Conservation (phyloP, 2,329 filamentous ascomycete species). For the Davidsoniella neocaledoniae region DNA sequence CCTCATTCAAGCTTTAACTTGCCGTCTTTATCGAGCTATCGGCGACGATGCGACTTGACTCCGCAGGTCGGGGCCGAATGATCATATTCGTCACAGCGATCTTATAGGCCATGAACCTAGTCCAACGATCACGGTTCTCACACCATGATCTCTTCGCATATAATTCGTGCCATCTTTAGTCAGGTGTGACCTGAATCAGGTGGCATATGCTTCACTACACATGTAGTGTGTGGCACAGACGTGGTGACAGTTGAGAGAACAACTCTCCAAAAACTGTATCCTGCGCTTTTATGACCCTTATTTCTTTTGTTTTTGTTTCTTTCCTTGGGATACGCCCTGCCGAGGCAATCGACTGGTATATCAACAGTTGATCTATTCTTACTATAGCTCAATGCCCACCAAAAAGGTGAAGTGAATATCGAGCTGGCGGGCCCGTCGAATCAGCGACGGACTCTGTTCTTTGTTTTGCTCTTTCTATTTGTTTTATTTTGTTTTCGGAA, state of each 20-base stretch:
- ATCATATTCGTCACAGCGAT: background rate
- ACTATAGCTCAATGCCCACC: no score
- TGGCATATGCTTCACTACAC: no score
- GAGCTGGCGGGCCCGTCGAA: no score
- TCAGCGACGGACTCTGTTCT: no score
- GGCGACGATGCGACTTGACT: background rate
- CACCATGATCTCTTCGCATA: background rate
- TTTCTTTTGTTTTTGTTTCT: background rate
- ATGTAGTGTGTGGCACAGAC: no score
- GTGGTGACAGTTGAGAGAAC: no score
- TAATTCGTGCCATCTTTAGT: background rate
- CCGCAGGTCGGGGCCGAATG: background rate
- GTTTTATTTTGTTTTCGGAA: no score
- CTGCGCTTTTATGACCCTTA: background rate
- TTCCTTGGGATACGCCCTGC: background rate
- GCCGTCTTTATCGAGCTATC: background rate
- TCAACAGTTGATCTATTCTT: background rate
- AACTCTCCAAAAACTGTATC: no score
- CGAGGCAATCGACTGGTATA: conserved; percentile 1
- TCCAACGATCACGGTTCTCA: background rate
- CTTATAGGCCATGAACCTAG: background rate
- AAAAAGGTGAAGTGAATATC: no score
- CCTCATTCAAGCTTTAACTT: background rate
- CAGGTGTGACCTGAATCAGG: background rate
- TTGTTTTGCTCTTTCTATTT: no score